Conservation (phyloP, 83 land plant species). For the Larix sibirica region DNA sequence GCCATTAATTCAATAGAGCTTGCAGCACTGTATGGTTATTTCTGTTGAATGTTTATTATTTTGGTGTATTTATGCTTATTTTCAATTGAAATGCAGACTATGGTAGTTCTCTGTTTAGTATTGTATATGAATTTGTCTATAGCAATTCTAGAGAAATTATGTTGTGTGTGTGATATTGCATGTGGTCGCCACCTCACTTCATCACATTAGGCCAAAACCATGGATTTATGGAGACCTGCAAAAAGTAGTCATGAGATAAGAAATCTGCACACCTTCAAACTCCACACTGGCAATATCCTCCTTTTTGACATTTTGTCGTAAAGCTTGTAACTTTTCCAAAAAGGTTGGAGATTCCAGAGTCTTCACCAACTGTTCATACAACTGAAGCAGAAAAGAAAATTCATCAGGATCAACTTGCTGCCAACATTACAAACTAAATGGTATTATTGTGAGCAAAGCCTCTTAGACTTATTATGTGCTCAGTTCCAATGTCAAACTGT, state of each 20-base stretch:
- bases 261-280: constrained; percentile 9
- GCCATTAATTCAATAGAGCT: too few relatives aligned
- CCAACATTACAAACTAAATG: neutral
- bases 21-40: too few relatives aligned
- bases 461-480: too few relatives aligned
- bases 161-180: too few relatives aligned
- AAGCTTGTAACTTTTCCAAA: constrained; percentile 14
- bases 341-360: constrained; percentile 11
- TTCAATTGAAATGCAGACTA: too few relatives aligned
- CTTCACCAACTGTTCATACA: constrained; percentile 9
- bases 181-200: too few relatives aligned
- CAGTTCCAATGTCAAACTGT: too few relatives aligned
- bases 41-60: too few relatives aligned
- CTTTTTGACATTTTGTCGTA: neutral
- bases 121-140: too few relatives aligned
- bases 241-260: neutral
- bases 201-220: neutral
- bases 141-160: too few relatives aligned
- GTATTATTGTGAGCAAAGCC: neutral
- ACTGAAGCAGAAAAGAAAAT: neutral
- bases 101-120: too few relatives aligned
- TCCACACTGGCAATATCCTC: neutral
- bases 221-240: neutral
- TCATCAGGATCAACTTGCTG: neutral
- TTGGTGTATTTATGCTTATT: too few relatives aligned